A percentile compares a stretch with the other conserved stretches of the same genome.
Conservation (phyloP, 1,284 basidiomycete genomes). For the Waitea zeae region DNA sequence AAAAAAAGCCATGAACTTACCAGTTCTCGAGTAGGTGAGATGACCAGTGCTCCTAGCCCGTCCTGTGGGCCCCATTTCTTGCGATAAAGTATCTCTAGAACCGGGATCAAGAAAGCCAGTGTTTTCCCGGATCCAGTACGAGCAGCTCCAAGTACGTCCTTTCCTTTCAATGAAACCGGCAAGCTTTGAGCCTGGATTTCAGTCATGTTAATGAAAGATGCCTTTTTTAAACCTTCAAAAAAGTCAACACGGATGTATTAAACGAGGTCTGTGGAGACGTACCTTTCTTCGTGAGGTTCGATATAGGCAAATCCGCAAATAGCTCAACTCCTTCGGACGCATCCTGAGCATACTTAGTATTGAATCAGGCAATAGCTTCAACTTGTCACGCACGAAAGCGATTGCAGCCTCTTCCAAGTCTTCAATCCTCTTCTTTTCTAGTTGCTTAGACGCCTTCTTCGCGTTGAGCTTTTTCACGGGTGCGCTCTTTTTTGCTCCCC, state of each 20-base stretch:
- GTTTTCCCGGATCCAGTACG: conserved; percentile 77
- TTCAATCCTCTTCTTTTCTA: too few species aligned
- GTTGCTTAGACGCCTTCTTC: too few species aligned
- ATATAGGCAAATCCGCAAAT: conserved; percentile 60
- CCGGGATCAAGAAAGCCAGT: conserved; percentile 65
- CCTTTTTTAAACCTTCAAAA: conserved; percentile 58
- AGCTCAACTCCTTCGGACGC: too few species aligned
- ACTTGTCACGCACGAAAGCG: too few species aligned
- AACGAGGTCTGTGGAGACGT: conserved; percentile 7
- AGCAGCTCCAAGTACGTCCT: conserved; percentile 64
- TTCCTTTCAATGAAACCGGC: conserved; percentile 44
- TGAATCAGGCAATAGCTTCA: too few species aligned
- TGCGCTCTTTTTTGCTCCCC: too few species aligned
- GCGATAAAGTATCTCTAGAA: conserved; percentile 60
- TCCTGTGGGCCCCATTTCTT: conserved; percentile 69
- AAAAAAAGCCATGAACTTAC: conserved; percentile 22
- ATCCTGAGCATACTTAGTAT: too few species aligned
- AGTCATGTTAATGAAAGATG: conserved; percentile 76
- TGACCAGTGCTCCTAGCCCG: conserved; percentile 82
- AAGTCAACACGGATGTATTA: background rate
- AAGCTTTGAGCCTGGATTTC: conserved; percentile 60
- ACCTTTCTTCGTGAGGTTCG: conserved; percentile 52
- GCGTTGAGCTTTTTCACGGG: too few species aligned
- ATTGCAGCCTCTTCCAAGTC: too few species aligned
- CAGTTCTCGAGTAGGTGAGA: conserved; percentile 90